These are phyloP conservation scores for Vigna nakashimae DNA, from an alignment of 306 rosid genomes.

Conservation along the genomic window DNA sequence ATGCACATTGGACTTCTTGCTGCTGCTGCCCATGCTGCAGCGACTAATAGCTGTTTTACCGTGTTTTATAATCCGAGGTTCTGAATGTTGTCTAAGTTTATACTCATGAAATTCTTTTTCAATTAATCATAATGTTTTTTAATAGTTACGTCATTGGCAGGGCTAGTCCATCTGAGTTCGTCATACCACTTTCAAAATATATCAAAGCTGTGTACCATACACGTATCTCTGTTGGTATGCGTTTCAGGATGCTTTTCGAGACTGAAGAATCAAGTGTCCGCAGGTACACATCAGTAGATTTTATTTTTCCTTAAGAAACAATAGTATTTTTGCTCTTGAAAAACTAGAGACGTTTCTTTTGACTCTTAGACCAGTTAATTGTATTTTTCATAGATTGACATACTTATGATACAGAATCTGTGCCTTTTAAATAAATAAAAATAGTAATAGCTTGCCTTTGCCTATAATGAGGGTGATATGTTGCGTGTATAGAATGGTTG, in stretches of 20 bases:
- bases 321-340: not conserved
- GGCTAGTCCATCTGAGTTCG: conserved; percentile 98
- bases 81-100: conserved; percentile 39
- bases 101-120: conserved; percentile 12
- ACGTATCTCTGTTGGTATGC: conserved; percentile 97
- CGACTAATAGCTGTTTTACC: conserved; percentile 92
- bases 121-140: conserved; percentile 34
- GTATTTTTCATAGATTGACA: conserved; percentile 2
- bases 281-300: conserved; percentile 54
- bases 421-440: conserved; percentile 11
- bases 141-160: conserved; percentile 58
- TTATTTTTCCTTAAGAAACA: conserved; percentile 8
- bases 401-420: conserved; percentile 10
- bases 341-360: conserved; percentile 4
- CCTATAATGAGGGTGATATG: conserved; percentile 13
- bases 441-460: conserved; percentile 1
- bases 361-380: conserved; percentile 1
- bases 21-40: conserved; percentile 96
- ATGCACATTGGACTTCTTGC: conserved; percentile 99
- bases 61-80: conserved; percentile 93
- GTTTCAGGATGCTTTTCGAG: conserved; percentile 97
- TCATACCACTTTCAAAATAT: conserved; percentile 84
- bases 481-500: not conserved
- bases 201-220: conserved; percentile 92
- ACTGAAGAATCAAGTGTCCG: conserved; percentile 95